Percentiles rank a stretch among this genome's conserved stretches.
These are phyloP conservation scores for Fusarium algeriense DNA, from an alignment of 2,329 filamentous ascomycete genomes.

Conservation along the genomic window DNA sequence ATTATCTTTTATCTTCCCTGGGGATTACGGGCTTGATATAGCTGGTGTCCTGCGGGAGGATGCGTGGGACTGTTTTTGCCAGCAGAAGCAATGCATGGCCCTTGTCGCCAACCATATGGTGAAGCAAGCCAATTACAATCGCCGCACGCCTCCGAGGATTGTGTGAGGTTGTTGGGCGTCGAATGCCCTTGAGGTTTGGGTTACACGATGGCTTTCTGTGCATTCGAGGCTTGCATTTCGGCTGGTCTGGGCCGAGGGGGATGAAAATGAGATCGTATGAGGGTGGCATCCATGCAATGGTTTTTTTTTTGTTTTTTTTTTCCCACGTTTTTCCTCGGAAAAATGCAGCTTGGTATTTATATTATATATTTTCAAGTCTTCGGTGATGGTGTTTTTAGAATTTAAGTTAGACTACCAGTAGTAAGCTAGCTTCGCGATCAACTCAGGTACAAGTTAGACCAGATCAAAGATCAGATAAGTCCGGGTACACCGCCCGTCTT, in stretches of 20 bases:
- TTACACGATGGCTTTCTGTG: not conserved
- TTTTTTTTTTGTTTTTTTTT: too few species aligned
- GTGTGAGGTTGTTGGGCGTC: not conserved
- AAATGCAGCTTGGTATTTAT: not conserved
- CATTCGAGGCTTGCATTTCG: not conserved
- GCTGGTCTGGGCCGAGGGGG: not conserved
- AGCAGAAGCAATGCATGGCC: not conserved
- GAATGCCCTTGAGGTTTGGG: not conserved
- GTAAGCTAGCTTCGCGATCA: not conserved
- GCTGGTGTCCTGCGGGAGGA: fast-evolving
- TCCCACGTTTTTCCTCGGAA: fast-evolving
- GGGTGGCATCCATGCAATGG: not conserved
- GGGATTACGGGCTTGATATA: slow-evolving; percentile 9
- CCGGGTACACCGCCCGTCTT: not conserved
- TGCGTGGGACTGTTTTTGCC: fast-evolving
- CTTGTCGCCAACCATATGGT: too few species aligned
- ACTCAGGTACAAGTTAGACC: not conserved
- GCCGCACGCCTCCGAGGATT: fast-evolving
- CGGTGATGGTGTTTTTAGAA: not conserved
- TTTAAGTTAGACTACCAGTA: not conserved
- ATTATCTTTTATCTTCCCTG: not conserved
- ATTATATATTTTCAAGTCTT: not conserved
- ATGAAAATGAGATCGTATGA: not conserved
- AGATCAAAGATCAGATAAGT: not conserved
- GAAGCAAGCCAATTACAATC: not conserved